Evolutionary conservation across 1,284 basidiomycete species (phyloP).

Genomic region (Cryptococcus depauperatus): DNA sequence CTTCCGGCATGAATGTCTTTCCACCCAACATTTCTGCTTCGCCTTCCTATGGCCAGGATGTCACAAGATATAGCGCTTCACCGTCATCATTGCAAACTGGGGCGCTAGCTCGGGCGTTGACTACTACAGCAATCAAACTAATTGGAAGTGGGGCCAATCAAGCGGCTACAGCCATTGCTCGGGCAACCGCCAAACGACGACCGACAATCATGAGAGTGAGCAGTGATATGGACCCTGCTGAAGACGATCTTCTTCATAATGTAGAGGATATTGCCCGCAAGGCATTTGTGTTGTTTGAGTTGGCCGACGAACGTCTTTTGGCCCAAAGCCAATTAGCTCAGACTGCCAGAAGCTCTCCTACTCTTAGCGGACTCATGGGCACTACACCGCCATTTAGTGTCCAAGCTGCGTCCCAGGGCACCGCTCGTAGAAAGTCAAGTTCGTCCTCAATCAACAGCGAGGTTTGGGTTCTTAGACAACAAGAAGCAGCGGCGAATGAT

Average conservation of each 20-base stretch:
- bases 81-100: conserved; percentile 47
- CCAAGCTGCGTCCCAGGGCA: conserved; percentile 6
- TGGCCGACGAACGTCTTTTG: conserved; percentile 86
- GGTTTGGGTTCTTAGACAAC: conserved; percentile 56
- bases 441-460: conserved; percentile 30
- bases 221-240: conserved; percentile 56
- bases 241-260: conserved; percentile 64
- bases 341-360: conserved; percentile 4
- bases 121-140: conserved; percentile 79
- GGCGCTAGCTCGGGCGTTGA: conserved; percentile 75
- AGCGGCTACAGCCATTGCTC: conserved; percentile 35
- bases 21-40: conserved; percentile 20
- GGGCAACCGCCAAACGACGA: conserved; percentile 32
- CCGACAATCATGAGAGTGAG: conserved; percentile 28
- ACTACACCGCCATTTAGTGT: conserved; percentile 24
- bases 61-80: conserved; percentile 26
- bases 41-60: conserved; percentile 19
- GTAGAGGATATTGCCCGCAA: conserved; percentile 91
- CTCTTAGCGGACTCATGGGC: conserved; percentile 47
- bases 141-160: conserved; percentile 57
- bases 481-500: conserved; percentile 66
- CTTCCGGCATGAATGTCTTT: conserved; percentile 30
- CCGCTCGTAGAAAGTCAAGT: conserved; percentile 21
- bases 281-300: conserved; percentile 82
- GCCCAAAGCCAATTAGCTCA: conserved; percentile 44